These are phyloP conservation scores for Coniophora puteana DNA, from an alignment of 1,284 basidiomycete species.

Conservation along the genomic window DNA sequence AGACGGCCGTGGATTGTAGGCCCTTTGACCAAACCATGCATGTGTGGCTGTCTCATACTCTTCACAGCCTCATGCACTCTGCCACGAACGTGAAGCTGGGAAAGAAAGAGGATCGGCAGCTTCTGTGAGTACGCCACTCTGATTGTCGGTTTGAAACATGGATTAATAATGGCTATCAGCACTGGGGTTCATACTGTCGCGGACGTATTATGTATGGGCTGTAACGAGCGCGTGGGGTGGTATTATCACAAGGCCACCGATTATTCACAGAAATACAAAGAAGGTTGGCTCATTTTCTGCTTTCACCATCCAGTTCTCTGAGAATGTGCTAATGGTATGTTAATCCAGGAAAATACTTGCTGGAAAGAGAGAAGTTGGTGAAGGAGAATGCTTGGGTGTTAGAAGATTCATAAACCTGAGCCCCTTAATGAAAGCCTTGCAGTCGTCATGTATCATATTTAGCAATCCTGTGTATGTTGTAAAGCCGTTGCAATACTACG, in stretches of 20 bases:
- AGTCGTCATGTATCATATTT: too few relatives aligned
- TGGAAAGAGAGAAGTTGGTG: constrained; percentile 75
- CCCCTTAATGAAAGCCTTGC: background rate
- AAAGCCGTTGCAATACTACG: too few relatives aligned
- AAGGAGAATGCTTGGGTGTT: constrained; percentile 80
- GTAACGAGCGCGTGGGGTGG: constrained; percentile 79
- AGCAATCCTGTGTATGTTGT: too few relatives aligned
- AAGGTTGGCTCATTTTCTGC: constrained; percentile 50
- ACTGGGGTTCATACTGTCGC: constrained; percentile 84
- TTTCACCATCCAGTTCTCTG: constrained; percentile 1
- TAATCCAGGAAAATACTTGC: constrained; percentile 71
- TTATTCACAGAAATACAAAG: constrained; percentile 82
- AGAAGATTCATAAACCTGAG: constrained; percentile 36
- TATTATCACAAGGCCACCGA: constrained; percentile 82
- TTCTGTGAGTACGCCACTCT: constrained; percentile 48
- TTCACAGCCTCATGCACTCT: constrained; percentile 67
- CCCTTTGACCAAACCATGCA: too few relatives aligned
- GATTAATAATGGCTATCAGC: constrained; percentile 30
- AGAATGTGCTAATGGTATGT: background rate
- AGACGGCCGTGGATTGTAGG: constrained; percentile 79
- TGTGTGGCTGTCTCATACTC: background rate
- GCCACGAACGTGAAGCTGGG: constrained; percentile 75
- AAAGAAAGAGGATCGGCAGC: constrained; percentile 69
- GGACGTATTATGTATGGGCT: constrained; percentile 76
- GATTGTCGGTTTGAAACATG: constrained; percentile 2